Evolutionary conservation across 2,329 filamentous ascomycete genomes (phyloP), one percentile per base, ranked within the genome.

Genomic region (Leptographium procerum): DNA sequence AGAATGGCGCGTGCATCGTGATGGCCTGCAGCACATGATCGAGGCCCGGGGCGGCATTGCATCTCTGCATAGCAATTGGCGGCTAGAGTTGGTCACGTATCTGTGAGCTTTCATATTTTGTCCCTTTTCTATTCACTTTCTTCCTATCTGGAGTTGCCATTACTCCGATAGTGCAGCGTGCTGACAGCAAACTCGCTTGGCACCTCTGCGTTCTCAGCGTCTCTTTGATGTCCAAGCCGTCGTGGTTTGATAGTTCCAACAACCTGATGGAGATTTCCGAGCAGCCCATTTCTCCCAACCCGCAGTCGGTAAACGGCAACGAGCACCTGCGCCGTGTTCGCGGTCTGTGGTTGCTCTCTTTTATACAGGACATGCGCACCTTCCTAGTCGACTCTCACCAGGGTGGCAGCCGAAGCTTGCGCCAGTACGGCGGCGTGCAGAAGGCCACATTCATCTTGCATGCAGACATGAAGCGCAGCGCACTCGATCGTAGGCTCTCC

Each of bases 321-420:
- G 57, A 50, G 28, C 47, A 56, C 43, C 24, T 56, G 31, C 52
- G 26, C 22, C 52, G 45, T 1, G 29, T 60, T 14, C 56, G 59
- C 29, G 11, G 59, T 19, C 59, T 60, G 10, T 60, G 59, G 59
- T 45, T 60, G 5, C 52, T 60, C 16, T 60, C 59, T 1, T 58
- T 56, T 16, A 51, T 60, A 13, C 59, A 60, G 40, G 59, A 60
- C 52, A 60, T 55, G 59, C 40, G 52, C 36, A 60, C 59, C 29
- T 52, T 58, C 28, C n/a, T 56, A 22, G 29, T 50, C 56, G 57
- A 52, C 43, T 50, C 43, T 26, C 45, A 14, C 14, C 29, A n/a
- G 24, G 55, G 50, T 8, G 47, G 36, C 40, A 14, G 45, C 22
- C 45, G 24, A 24, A 16, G 8, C 19, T 28, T 45, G 19, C 56